Base-by-base conservation (phyloP, 2,329 filamentous ascomycete species). In the Mollisia scopiformis region DNA sequence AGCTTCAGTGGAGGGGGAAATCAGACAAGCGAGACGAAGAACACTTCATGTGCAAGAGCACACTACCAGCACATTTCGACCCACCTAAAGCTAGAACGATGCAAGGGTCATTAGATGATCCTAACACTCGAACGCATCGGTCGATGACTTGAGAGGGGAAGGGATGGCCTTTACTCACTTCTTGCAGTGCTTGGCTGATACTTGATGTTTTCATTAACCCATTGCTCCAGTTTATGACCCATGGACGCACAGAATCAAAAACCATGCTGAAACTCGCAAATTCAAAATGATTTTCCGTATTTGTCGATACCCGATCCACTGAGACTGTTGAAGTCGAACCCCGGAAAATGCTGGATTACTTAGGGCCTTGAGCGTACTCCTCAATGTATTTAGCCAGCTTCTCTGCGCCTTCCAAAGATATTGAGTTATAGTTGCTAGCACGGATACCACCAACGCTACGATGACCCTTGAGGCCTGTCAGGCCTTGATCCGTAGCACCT, bases 381-480 rank as follows among this genome's bases (percentile, higher is more conserved):
- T 77, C 71, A 55, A 93, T 82, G 64, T 90, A 92, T 28, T 77
- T 75, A 50, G 84, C 87, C 49, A 93, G 79, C 75, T 89, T 89
- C 76, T 90, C 80, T 0, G 86, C 88, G 0, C 85, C 88, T 41
- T 85, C 83, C 0, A 89, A 72, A 0, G 89, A 76, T 43, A 97
- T 88, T 1, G 91, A 90, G 77, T 97, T 97, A 79, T 97, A 98
- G 74, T 95, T 97, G 75, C 86, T 90, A 21, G 89, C 89, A 14
- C 94, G 85, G 63, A 97, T 93, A 28, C 93, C 93, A 16, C 92
- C 91, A 1, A 98, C 89, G 62, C 85, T 90, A 63, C 94, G 84
- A 75, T 98, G 94, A 0, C 94, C 94, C 79, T 96, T 97, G 46
- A 97, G 79, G 0, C 93, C 94, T 27, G 88, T 86, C 25, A 97